Base-by-base conservation (phyloP, 805 yeast species). In the Maudiozyma serrabonitensis region DNA sequence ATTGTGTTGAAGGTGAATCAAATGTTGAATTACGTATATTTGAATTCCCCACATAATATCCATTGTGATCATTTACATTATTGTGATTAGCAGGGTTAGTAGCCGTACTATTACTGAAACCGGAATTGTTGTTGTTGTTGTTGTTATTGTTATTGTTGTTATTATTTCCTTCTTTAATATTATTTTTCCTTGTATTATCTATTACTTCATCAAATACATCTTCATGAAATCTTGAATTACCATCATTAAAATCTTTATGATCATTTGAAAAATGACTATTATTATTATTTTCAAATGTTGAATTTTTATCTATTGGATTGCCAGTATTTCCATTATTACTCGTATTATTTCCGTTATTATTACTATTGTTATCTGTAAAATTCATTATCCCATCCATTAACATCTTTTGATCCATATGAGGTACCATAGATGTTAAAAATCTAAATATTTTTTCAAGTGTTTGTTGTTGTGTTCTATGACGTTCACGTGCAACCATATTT, bases 361-460 rank as follows among this genome's bases (percentile, higher is more conserved):
- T 11, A 11, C 28, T 23, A 19, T 35, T 38, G 16, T 32, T 19
- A 11, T 28, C 40, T 28, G 45, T 43, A 16, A 9, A 31, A 45
- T 48, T 47, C 31, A 55, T 13, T 23, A 52, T 45, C 2, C 63
- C 56, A 41, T 61, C 66, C 46, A 58, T 56, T 42, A 61, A 52
- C 61, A 60, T 54, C 43, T 59, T 61, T 49, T 60, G 64, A 46
- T 61, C 65, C 52, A 60, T 50, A 42, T 60, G 64, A 41, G 66
- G 64, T 37, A 57, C 56, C 41, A 91, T 76, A 6, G 90, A 79
- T 2, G 96, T 95, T 59, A 93, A 72, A 56, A 93, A 91, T 57
- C 93, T 79, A 58, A 93, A 69, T 46, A 93, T 91, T 54, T 87
- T 84, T 55, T 89, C 95, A 49, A 93, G 73, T 21, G 96, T 87